Percentiles rank a stretch among this genome's conserved stretches.
phyloP scores from a whole-genome alignment of 1,284 basidiomycete species.

The Pseudozyma hubeiensis region DNA sequence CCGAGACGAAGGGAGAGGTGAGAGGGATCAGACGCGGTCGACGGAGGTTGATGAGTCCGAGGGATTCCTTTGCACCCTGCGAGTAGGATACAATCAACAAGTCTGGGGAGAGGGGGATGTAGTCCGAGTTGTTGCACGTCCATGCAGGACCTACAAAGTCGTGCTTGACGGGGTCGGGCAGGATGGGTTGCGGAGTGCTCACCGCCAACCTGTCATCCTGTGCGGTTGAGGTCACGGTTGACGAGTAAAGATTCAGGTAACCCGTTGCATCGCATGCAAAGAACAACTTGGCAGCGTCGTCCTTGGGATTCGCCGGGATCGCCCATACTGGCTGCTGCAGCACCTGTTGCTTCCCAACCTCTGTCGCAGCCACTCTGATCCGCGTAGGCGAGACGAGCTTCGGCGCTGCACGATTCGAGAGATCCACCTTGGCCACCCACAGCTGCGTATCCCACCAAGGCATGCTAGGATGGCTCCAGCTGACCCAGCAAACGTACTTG shows the following conservation, averaged over 20 bases:
- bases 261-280: slow-evolving; percentile 79
- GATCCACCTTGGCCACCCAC: slow-evolving; percentile 71
- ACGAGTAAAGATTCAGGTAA: slow-evolving; percentile 77
- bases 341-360: slow-evolving; percentile 42
- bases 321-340: slow-evolving; percentile 73
- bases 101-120: slow-evolving; percentile 42
- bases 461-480: slow-evolving; percentile 82
- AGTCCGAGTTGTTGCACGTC: slow-evolving; percentile 70
- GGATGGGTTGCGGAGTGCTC: slow-evolving; percentile 60
- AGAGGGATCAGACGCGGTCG: slow-evolving; percentile 36
- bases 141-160: slow-evolving; percentile 77
- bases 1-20: slow-evolving; percentile 34
- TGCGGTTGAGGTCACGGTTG: slow-evolving; percentile 49
- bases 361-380: slow-evolving; percentile 19
- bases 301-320: slow-evolving; percentile 60
- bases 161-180: slow-evolving; percentile 71
- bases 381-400: slow-evolving; percentile 16
- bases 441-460: slow-evolving; percentile 81
- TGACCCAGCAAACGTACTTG: slow-evolving; percentile 76
- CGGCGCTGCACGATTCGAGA: slow-evolving; percentile 13
- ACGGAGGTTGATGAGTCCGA: slow-evolving; percentile 49
- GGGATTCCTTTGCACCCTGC: slow-evolving; percentile 24
- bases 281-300: slow-evolving; percentile 73
- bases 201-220: background rate
- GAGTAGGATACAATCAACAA: slow-evolving; percentile 42